These are phyloP conservation scores for Ogataea saltuana DNA, from an alignment of 805 yeast genomes.

Conservation along the genomic window DNA sequence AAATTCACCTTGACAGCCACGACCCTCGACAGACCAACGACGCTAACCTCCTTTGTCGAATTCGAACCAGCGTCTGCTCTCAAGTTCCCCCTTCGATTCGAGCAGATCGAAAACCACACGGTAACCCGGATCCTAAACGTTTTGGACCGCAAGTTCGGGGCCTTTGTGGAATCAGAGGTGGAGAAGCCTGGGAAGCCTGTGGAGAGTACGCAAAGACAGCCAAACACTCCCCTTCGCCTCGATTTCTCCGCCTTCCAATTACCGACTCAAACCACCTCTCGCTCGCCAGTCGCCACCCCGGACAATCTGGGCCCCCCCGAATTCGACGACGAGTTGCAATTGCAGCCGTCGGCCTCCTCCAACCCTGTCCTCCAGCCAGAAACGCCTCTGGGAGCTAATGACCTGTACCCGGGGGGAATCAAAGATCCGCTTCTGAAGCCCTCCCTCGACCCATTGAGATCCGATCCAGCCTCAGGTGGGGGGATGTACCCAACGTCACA, in stretches of 20 bases:
- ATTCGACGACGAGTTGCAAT: constrained; percentile 54
- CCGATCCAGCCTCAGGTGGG: constrained; percentile 32
- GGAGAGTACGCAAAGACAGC: too few species aligned
- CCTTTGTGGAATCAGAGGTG: constrained; percentile 7
- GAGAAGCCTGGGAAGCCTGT: neutral
- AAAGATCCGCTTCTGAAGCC: constrained; percentile 46
- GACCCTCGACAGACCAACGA: neutral
- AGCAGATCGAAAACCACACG: neutral
- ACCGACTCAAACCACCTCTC: constrained; percentile 5
- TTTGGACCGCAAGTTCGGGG: constrained; percentile 5
- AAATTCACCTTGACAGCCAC: neutral
- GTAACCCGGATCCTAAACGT: neutral
- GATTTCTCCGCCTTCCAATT: neutral
- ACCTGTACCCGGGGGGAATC: constrained; percentile 46
- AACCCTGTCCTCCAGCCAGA: constrained; percentile 16
- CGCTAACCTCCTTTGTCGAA: constrained; percentile 3
- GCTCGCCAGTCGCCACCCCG: constrained; percentile 21
- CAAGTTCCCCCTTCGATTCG: constrained; percentile 8
- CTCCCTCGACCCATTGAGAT: constrained; percentile 41
- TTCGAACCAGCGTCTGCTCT: neutral
- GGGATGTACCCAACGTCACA: constrained; percentile 57
- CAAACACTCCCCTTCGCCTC: neutral
- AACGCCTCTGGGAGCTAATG: constrained; percentile 46
- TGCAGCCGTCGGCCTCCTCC: constrained; percentile 14
- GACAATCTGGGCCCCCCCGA: constrained; percentile 45